Evolutionary conservation across 805 yeast species (phyloP).

Genomic region (Citeromyces nyonsensis): DNA sequence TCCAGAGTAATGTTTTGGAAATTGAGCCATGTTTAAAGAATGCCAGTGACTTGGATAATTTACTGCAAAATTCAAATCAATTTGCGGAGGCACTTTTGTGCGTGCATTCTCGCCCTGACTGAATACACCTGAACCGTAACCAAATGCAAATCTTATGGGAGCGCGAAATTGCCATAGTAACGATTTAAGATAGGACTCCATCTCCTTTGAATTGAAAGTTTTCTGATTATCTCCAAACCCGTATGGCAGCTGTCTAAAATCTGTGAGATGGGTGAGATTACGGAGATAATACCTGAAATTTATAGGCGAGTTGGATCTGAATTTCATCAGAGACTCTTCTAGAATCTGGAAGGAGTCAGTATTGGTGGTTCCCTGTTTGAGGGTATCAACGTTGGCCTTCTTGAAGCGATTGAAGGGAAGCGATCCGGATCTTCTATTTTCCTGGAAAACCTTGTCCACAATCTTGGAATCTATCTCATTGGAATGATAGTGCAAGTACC

Average conservation of each 20-base stretch:
- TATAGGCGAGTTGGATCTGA: slow-evolving; percentile 13
- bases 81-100: slow-evolving; percentile 39
- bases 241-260: slow-evolving; percentile 31
- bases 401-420: no score
- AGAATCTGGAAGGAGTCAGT: slow-evolving; percentile 10
- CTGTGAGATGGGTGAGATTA: slow-evolving; percentile 13
- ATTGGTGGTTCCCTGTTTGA: not conserved
- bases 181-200: slow-evolving; percentile 26
- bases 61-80: slow-evolving; percentile 78
- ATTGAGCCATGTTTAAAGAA: slow-evolving; percentile 44
- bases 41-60: slow-evolving; percentile 69
- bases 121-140: slow-evolving; percentile 92
- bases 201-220: slow-evolving; percentile 20
- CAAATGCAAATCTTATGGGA: slow-evolving; percentile 70
- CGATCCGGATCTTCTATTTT: slow-evolving; percentile 6
- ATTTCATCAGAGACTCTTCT: slow-evolving; percentile 13
- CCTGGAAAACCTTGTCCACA: slow-evolving; percentile 13
- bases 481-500: not conserved
- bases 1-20: slow-evolving; percentile 68
- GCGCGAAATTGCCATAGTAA: slow-evolving; percentile 48
- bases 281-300: slow-evolving; percentile 18
- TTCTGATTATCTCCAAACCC: slow-evolving; percentile 48
- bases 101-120: slow-evolving; percentile 37
- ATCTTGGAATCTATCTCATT: slow-evolving; percentile 12
- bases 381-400: no score